Evolutionary conservation across 2,329 filamentous ascomycete genomes (phyloP), one percentile per base, ranked within the genome.

Genomic region (Magnaporthiopsis rhizophila): DNA sequence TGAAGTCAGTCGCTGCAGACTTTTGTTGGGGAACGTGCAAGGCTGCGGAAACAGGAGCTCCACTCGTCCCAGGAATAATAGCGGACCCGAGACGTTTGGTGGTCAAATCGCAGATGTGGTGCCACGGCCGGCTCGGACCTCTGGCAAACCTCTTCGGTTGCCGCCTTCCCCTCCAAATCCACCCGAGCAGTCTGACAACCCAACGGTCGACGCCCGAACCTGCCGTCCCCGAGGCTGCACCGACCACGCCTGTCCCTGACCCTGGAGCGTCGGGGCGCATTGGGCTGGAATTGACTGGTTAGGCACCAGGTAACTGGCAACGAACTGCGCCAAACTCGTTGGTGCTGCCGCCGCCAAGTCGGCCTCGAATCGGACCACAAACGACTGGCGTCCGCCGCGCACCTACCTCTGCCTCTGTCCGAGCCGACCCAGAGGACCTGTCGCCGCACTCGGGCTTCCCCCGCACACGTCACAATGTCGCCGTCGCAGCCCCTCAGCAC

Each of bases 401-500:
- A 7, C n/a, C 6, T 53, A 2, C n/a, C 45, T n/a, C 45, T n/a
- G 45, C 8, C 45, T 53, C 45, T n/a, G 21, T n/a, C 45, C 21
- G 18, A n/a, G 45, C 45, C 45, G 45, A 3, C 18, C 45, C 18
- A 2, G 45, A 50, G 45, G 21, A 50, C 1, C 45, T 18, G 36
- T 38, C 21, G 21, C 21, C 21, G 18, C 21, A n/a, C 45, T 21
- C 45, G 21, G 45, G 21, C 5, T 6, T 5, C 61, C 45, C 45
- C 45, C 7, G 32, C 45, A 62, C 32, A 58, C 9, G 65, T 67
- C 64, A 76, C 74, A 69, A 90, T 91, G 89, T 87, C 88, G 70
- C 62, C 62, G 28, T 63, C 62, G 53, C 88, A 92, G 78, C 84
- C 83, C 73, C 82, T 93, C 67, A 87, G 83, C 73, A 87, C 92